phyloP scores from a whole-genome alignment of 2,329 filamentous ascomycete species.

The Verticillium tricorpus region DNA sequence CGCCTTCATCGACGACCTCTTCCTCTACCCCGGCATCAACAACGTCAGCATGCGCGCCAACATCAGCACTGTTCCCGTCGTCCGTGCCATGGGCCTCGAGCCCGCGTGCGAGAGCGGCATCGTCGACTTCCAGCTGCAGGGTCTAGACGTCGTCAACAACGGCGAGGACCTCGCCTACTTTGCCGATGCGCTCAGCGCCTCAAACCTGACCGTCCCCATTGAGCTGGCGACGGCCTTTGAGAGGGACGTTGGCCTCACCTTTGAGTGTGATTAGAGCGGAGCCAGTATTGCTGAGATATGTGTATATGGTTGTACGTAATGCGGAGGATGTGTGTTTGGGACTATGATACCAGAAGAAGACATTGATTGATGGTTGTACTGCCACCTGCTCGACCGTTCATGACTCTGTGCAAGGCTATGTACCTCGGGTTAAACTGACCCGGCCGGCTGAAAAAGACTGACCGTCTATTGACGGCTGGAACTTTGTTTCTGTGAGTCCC shows the following conservation, averaged over 20 bases:
- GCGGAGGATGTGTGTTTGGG: background rate
- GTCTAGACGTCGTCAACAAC: slow-evolving; percentile 45
- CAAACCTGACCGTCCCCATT: slow-evolving; percentile 47
- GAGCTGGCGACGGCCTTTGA: slow-evolving; percentile 42
- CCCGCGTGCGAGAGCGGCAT: slow-evolving; percentile 51
- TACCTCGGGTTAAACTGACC: too few relatives aligned
- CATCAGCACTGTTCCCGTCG: slow-evolving; percentile 44
- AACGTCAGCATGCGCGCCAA: slow-evolving; percentile 47
- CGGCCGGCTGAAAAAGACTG: too few relatives aligned
- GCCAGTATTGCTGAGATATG: background rate
- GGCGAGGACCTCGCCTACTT: slow-evolving; percentile 53
- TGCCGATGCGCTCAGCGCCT: slow-evolving; percentile 45
- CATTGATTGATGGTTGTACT: background rate
- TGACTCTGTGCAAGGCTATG: background rate
- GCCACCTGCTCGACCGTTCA: background rate
- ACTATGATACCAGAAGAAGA: background rate
- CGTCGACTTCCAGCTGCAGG: slow-evolving; percentile 50
- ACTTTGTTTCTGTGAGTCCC: too few relatives aligned
- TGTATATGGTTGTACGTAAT: background rate
- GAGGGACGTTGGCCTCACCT: slow-evolving; percentile 19
- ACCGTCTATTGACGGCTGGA: too few relatives aligned
- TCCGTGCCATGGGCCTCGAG: slow-evolving; percentile 34
- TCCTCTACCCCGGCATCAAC: slow-evolving; percentile 56
- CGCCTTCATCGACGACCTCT: slow-evolving; percentile 52
- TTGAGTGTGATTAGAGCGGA: background rate